Evolutionary conservation across 495 filamentous ascomycete species (phyloP).

Genomic region (Aspergillus taichungensis): DNA sequence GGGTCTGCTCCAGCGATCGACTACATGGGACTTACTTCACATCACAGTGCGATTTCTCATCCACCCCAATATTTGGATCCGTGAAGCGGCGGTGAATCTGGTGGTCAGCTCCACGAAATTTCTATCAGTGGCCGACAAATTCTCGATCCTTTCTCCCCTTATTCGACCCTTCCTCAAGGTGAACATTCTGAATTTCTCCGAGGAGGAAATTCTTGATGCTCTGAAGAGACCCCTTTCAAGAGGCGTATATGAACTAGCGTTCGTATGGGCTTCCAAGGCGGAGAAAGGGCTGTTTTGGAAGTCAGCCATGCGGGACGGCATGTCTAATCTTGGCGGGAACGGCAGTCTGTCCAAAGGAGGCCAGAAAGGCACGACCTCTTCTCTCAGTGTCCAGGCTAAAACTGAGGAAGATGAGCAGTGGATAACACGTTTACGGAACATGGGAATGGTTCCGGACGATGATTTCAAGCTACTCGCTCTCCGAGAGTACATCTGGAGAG

Average conservation of each 20-base stretch:
- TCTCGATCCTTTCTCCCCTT: constrained; percentile 73
- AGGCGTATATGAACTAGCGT: constrained; percentile 71
- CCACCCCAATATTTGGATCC: constrained; percentile 93
- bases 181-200: constrained; percentile 53
- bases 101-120: constrained; percentile 67
- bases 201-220: constrained; percentile 66
- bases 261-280: constrained; percentile 75
- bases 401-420: constrained; percentile 98
- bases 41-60: constrained; percentile 74
- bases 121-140: constrained; percentile 70
- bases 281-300: constrained; percentile 85
- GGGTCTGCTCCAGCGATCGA: constrained; percentile 76
- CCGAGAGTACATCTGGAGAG: constrained; percentile 85
- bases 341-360: constrained; percentile 16
- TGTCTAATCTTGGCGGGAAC: constrained; percentile 50
- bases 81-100: constrained; percentile 79
- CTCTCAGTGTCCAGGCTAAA: constrained; percentile 39
- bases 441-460: constrained; percentile 76
- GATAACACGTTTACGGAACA: constrained; percentile 72
- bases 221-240: constrained; percentile 78
- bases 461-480: constrained; percentile 84
- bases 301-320: constrained; percentile 52
- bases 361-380: constrained; percentile 16
- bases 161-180: constrained; percentile 75
- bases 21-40: constrained; percentile 78